A percentile compares a stretch with the other conserved stretches of the same genome.
Evolutionary conservation across 257 asterid species (phyloP).

Genomic region (Ballota nigra): DNA sequence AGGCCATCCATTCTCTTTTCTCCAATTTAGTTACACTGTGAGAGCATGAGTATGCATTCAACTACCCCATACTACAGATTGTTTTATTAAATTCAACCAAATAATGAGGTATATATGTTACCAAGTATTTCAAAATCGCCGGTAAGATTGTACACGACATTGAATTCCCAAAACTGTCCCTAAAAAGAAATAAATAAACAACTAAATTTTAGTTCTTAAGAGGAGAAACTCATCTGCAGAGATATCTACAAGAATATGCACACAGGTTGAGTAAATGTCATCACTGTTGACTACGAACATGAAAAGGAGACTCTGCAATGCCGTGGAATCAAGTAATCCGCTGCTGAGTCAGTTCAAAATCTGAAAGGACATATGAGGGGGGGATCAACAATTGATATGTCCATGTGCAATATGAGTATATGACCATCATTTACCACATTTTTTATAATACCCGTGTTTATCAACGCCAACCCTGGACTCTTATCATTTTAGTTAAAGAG

Average conservation of each 20-base stretch:
- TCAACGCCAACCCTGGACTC: background rate
- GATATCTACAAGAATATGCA: conserved; percentile 63
- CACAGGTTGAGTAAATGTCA: conserved; percentile 28
- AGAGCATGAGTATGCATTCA: conserved; percentile 3
- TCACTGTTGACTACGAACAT: conserved; percentile 28
- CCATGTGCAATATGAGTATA: background rate
- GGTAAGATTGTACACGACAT: conserved; percentile 38
- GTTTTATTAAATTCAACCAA: conserved; percentile 1
- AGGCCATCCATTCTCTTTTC: conserved; percentile 1
- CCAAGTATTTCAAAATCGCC: conserved; percentile 25
- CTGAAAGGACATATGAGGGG: conserved; percentile 24
- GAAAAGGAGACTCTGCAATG: conserved; percentile 20
- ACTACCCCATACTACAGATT: conserved; percentile 16
- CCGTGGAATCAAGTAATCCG: conserved; percentile 18
- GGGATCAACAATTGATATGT: conserved; percentile 20
- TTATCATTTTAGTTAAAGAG: no score
- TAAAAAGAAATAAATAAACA: conserved; percentile 28
- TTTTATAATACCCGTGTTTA: background rate
- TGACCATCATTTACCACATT: conserved; percentile 11
- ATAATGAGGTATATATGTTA: conserved; percentile 16
- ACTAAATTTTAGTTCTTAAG: conserved; percentile 63
- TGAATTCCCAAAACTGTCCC: conserved; percentile 34
- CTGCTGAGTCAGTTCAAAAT: conserved; percentile 31
- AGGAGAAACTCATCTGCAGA: conserved; percentile 94
- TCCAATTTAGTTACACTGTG: conserved; percentile 12